These are phyloP conservation scores for Coemansia sp. DNA, from an alignment of 192 early-diverging fungal genomes.

Conservation along the genomic window DNA sequence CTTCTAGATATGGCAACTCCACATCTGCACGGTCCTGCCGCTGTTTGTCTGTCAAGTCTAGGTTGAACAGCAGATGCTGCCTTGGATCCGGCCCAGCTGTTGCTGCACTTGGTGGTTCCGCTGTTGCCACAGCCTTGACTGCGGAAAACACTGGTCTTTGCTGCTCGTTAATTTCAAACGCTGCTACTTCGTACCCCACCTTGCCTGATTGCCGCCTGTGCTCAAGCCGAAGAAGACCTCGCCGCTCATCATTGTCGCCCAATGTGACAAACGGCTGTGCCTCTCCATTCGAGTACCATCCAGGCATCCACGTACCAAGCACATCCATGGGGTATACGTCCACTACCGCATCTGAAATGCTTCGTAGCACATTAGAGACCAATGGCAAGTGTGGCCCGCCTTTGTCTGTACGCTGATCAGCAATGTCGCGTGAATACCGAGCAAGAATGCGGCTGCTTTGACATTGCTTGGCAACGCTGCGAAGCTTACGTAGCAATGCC, in stretches of 20 bases:
- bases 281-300: conserved; percentile 48
- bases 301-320: conserved; percentile 47
- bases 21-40: conserved; percentile 68
- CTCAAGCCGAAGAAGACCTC: conserved; percentile 37
- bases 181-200: conserved; percentile 33
- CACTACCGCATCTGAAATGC: conserved; percentile 35
- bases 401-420: conserved; percentile 1
- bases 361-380: conserved; percentile 4
- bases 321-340: conserved; percentile 32
- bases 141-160: conserved; percentile 18
- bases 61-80: conserved; percentile 79
- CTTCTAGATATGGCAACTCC: conserved; percentile 79
- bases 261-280: conserved; percentile 22
- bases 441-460: conserved; percentile 22
- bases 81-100: not conserved
- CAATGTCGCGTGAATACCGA: conserved; percentile 34
- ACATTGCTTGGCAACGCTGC: conserved; percentile 3
- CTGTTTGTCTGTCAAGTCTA: conserved; percentile 82
- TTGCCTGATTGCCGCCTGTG: conserved; percentile 45
- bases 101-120: not conserved
- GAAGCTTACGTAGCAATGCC: conserved; percentile 27
- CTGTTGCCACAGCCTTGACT: conserved; percentile 1
- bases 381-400: not conserved
- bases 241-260: conserved; percentile 27
- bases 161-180: conserved; percentile 32